Conservation (phyloP, 495 filamentous ascomycete species). For the Penicillium bovifimosum region DNA sequence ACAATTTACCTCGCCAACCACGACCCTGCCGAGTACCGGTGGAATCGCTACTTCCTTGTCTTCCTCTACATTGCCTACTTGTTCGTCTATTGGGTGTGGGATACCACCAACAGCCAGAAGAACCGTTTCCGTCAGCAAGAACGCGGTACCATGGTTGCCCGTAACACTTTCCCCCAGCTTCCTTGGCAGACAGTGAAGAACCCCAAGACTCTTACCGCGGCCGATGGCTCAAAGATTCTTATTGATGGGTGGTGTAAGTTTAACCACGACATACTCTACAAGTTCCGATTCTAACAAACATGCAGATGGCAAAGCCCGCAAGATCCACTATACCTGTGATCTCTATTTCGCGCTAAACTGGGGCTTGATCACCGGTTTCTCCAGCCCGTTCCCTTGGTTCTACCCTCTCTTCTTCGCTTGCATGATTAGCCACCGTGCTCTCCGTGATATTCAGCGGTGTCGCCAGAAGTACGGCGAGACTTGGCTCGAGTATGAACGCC, state of each 20-base stretch:
- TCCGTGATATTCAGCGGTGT: conserved; percentile 80
- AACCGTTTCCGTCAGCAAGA: conserved; percentile 85
- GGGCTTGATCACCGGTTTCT: conserved; percentile 62
- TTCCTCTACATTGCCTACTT: conserved; percentile 69
- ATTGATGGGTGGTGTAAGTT: conserved; percentile 83
- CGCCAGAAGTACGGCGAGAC: conserved; percentile 84
- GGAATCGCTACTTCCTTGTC: conserved; percentile 61
- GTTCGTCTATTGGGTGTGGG: conserved; percentile 89
- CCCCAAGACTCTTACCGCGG: conserved; percentile 77
- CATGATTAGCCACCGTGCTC: conserved; percentile 90
- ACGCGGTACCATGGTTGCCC: conserved; percentile 62
- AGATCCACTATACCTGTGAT: conserved; percentile 94
- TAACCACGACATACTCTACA: neutral
- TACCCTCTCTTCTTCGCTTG: conserved; percentile 83
- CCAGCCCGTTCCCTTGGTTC: conserved; percentile 93
- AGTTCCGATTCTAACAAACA: conserved; percentile 2
- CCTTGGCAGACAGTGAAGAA: conserved; percentile 85
- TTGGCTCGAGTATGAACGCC: conserved; percentile 83
- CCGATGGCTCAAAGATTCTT: conserved; percentile 73
- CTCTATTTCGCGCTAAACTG: conserved; percentile 66
- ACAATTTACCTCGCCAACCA: conserved; percentile 91
- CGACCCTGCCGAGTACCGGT: conserved; percentile 73
- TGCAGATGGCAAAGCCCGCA: conserved; percentile 73
- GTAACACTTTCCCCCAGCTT: conserved; percentile 87
- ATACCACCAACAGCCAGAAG: conserved; percentile 89